These are phyloP conservation scores for Wilcoxina mikolae DNA, from an alignment of 495 filamentous ascomycete species.

Conservation along the genomic window DNA sequence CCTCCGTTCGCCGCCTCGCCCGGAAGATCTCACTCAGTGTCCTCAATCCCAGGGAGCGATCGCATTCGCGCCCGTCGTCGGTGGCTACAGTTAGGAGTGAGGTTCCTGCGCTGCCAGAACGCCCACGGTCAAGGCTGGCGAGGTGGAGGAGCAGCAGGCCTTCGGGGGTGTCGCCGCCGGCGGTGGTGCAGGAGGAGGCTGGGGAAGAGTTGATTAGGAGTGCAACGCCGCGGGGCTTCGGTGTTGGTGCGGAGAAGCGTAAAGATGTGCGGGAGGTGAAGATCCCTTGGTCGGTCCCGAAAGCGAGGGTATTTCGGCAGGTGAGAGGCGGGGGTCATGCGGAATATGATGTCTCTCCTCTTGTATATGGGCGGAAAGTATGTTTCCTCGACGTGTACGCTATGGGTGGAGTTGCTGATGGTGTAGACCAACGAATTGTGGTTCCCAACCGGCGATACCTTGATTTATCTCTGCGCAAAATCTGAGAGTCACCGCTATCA, in stretches of 20 bases:
- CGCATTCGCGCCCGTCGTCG: not conserved
- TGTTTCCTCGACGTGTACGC: not conserved
- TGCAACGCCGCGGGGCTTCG: not conserved
- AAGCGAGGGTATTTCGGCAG: conserved; percentile 1
- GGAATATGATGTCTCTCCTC: conserved; percentile 3
- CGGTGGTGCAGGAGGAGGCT: not conserved
- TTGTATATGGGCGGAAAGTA: conserved; percentile 1
- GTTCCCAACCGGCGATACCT: conserved; percentile 4
- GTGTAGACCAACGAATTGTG: not conserved
- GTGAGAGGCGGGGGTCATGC: not conserved
- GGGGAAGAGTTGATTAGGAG: conserved; percentile 1
- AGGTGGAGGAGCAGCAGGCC: not conserved
- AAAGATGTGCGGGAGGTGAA: not conserved
- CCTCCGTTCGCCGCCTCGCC: conserved; percentile 4
- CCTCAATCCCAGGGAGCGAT: not conserved
- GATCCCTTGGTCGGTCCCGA: not conserved
- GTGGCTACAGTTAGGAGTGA: not conserved
- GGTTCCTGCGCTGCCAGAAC: not conserved
- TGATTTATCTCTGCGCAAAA: conserved; percentile 4
- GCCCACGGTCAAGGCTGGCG: not conserved
- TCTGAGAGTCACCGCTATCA: not conserved
- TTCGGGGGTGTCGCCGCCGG: not conserved
- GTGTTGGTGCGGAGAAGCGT: not conserved
- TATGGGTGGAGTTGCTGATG: not conserved
- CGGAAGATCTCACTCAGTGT: not conserved